Evolutionary conservation across 768 basidiomycete species (phyloP), one percentile per base, ranked within the genome.

Genomic region (Pleurotus pulmonarius): DNA sequence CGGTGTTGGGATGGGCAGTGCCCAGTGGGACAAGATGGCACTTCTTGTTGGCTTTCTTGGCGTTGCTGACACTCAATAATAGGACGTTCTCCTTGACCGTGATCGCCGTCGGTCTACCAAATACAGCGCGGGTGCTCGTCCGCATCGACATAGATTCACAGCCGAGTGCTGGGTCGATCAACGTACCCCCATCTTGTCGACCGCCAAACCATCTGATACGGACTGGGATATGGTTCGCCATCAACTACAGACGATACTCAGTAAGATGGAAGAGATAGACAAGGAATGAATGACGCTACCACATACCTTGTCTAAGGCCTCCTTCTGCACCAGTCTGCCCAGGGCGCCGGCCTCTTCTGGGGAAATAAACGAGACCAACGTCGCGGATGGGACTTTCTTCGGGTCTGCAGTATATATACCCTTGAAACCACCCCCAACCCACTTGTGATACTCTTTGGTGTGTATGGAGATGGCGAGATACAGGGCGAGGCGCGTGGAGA

Each of bases 331-430:
- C 38, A 53, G 24, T 12, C 40, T 53, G 20, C 37, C 38, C 15
- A 53, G 38, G 4, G 20, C 51, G 18, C 20, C 38, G 22, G 51
- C 51, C 41, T 53, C 51, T 16, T 37, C 16, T n/a, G 51, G 51
- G 3, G 51, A 53, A 37, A 53, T 18, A 24, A 53, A 41, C 7
- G 51, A 39, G n/a, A 53, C 51, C 11, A 53, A 24, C 13, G 37
- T 29, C 3, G 51, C 51, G 51, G 51, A 53, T 12, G 51, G 51
- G 5, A 53, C 22, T 22, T 53, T 53, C 39, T 41, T 41, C 9
- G 51, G 51, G 22, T 53, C 51, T n/a, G 51, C 51, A 5, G 51
- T 53, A 25, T 53, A 53, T 38, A 53, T 40, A 9, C 51, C 51
- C 13, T 53, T 53, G 38, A 39, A 40, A 11, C 29, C 9, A 34